A percentile compares a stretch with the other conserved stretches of the same genome.
Conservation (phyloP, 495 filamentous ascomycete genomes). For the Astrothelium subdiscretum region DNA sequence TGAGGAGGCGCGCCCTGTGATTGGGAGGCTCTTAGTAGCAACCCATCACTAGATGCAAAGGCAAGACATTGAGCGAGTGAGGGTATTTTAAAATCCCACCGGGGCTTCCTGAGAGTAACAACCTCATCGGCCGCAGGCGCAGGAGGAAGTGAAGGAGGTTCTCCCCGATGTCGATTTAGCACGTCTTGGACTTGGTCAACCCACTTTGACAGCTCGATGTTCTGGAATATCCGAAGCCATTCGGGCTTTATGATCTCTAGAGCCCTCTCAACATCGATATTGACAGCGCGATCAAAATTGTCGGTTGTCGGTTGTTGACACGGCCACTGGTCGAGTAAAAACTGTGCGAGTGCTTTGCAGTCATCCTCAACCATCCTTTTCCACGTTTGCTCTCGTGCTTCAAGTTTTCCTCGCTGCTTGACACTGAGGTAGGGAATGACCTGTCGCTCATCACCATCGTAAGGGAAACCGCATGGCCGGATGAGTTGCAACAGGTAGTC, state of each 20-base stretch:
- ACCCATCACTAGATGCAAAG: background rate
- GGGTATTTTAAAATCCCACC: background rate
- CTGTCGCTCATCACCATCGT: conserved; percentile 18
- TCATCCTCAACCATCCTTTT: conserved; percentile 19
- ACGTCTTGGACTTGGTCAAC: conserved; percentile 31
- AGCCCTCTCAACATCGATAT: conserved; percentile 28
- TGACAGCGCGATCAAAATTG: conserved; percentile 9
- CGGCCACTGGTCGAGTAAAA: conserved; percentile 32
- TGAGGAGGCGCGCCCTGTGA: background rate
- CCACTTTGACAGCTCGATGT: conserved; percentile 34
- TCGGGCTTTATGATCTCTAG: conserved; percentile 33
- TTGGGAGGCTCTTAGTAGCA: background rate
- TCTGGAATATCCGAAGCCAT: conserved; percentile 38
- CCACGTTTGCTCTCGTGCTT: conserved; percentile 15
- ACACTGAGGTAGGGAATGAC: conserved; percentile 11
- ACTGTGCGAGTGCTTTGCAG: conserved; percentile 21
- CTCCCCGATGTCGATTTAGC: conserved; percentile 18
- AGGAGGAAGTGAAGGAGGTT: background rate
- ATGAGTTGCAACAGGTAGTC: conserved; percentile 19
- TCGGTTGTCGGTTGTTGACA: conserved; percentile 20
- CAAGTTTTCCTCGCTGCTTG: conserved; percentile 18
- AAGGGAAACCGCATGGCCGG: conserved; percentile 16
- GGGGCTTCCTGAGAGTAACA: background rate
- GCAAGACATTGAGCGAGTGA: background rate
- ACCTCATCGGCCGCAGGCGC: background rate